Conservation (phyloP, 73 alveolate species). For the Paramecium biaurelia region DNA sequence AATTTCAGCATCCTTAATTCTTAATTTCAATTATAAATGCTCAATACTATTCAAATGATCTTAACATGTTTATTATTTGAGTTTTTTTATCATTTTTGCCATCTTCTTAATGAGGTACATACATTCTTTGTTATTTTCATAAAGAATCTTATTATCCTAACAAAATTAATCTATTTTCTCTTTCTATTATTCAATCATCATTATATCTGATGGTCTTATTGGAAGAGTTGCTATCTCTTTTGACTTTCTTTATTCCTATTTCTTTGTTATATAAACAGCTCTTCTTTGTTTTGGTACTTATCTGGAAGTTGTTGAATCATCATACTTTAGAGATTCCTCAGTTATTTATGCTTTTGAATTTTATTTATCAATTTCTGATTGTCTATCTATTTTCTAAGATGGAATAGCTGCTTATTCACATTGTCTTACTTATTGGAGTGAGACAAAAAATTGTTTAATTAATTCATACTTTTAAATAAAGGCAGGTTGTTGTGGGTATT, state of each 20-base stretch:
- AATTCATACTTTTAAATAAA: conserved; percentile 14
- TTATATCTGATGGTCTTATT: background rate
- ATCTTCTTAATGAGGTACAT: background rate
- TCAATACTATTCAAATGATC: background rate
- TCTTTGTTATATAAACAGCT: background rate
- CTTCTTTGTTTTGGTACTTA: background rate
- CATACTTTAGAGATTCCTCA: background rate
- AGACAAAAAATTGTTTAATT: background rate
- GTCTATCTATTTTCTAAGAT: background rate
- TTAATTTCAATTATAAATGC: background rate
- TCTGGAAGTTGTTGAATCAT: conserved; percentile 12
- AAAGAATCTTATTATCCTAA: background rate
- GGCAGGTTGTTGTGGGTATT: conserved; percentile 6
- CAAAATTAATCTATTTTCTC: conserved; percentile 18
- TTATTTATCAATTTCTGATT: background rate
- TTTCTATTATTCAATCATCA: conserved; percentile 31
- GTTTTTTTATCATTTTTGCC: background rate
- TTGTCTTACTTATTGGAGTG: background rate
- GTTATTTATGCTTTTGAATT: background rate
- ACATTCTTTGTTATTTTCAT: background rate
- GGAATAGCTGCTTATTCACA: background rate
- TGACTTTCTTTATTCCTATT: background rate
- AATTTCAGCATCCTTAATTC: background rate
- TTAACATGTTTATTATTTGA: background rate
- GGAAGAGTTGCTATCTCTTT: background rate